Conservation (phyloP, 2,329 filamentous ascomycete species). For the Xylariales sp. region DNA sequence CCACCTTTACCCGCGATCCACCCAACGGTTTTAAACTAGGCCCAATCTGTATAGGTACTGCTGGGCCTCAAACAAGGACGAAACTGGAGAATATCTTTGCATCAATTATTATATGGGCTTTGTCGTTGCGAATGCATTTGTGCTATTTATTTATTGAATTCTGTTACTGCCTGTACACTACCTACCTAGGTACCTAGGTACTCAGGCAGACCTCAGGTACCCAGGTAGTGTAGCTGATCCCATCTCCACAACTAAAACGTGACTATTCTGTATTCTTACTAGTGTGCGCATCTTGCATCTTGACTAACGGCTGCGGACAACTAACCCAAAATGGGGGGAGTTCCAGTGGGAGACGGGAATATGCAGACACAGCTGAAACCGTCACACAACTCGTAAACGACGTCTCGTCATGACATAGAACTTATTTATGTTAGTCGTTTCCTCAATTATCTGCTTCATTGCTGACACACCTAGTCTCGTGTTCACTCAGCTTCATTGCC, state of each 20-base stretch:
- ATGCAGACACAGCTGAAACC: conserved; percentile 25
- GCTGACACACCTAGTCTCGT: too few species aligned
- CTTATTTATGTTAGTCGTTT: background rate
- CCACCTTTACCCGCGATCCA: conserved; percentile 8
- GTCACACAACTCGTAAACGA: background rate
- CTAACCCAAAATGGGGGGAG: background rate
- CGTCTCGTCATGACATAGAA: background rate
- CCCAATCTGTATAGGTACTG: too few species aligned
- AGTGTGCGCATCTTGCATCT: background rate
- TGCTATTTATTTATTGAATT: too few species aligned
- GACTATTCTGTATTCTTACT: background rate
- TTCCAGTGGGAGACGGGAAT: conserved; percentile 1
- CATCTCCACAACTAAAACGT: too few species aligned
- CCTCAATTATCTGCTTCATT: too few species aligned
- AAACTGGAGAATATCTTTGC: background rate
- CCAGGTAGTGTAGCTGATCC: too few species aligned
- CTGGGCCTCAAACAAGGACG: background rate
- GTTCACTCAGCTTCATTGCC: too few species aligned
- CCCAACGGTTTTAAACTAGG: background rate
- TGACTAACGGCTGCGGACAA: background rate
- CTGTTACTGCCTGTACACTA: too few species aligned
- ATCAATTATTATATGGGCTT: background rate
- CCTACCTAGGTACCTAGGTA: too few species aligned
- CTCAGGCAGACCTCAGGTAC: too few species aligned
- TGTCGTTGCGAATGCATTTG: too few species aligned